Conservation (phyloP, 148 eudicot species). For the Rhododendron williamsianum region DNA sequence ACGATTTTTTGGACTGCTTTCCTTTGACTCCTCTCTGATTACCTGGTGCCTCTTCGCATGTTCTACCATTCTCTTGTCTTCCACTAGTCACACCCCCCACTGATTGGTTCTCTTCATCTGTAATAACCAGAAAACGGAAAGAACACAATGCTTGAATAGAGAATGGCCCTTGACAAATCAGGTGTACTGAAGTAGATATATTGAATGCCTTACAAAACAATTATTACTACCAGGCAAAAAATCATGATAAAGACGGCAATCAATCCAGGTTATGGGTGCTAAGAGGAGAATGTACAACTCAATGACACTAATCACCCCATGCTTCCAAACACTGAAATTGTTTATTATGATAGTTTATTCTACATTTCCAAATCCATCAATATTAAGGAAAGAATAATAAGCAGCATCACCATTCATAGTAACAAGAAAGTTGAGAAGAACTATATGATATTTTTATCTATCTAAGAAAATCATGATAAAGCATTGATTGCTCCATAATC, state of each 20-base stretch:
- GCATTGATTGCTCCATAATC: background rate
- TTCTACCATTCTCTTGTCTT: slow-evolving; percentile 10
- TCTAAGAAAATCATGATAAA: background rate
- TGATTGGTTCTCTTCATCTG: slow-evolving; percentile 35
- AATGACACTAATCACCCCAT: background rate
- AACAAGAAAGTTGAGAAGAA: background rate
- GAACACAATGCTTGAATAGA: background rate
- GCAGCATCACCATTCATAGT: background rate
- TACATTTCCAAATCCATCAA: background rate
- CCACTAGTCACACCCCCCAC: slow-evolving; percentile 21
- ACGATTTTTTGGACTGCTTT: slow-evolving; percentile 20
- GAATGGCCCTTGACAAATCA: background rate
- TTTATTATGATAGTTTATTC: background rate
- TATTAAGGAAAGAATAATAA: background rate
- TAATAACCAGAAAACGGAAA: slow-evolving; percentile 7
- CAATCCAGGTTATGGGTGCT: slow-evolving; percentile 2
- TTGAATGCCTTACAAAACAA: background rate
- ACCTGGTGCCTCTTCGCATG: background rate
- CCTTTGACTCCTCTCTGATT: slow-evolving; percentile 15
- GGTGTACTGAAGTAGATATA: background rate
- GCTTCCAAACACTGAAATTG: background rate
- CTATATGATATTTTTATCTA: background rate
- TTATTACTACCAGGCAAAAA: background rate
- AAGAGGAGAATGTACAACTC: background rate
- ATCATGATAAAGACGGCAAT: background rate